Base-by-base conservation (phyloP, 2,329 filamentous ascomycete species). In the Calonectria honghensis region DNA sequence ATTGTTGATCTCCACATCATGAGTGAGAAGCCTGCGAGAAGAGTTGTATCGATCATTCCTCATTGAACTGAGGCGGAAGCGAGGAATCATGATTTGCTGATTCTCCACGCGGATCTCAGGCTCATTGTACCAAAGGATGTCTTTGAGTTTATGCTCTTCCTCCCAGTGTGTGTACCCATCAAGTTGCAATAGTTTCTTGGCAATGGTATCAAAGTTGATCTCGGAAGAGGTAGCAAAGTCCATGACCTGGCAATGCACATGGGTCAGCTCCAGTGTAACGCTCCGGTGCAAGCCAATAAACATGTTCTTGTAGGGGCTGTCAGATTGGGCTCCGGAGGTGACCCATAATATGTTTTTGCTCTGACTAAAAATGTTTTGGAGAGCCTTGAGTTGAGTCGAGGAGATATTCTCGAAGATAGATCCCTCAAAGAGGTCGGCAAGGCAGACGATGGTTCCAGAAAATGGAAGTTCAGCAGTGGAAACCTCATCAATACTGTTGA, bases 341-440 rank as follows among this genome's bases (percentile, higher is more conserved):
- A 57, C 52, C 52, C 52, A 57, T 57, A 57, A 14, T 3, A 57
- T 57, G 31, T 57, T 57, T 11, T 57, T 57, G 52, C 52, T 57
- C 29, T 57, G 52, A 10, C 31, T 35, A 14, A 57, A 57, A 9
- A 57, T 35, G 18, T 35, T 57, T 35, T 57, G 52, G 6, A 57
- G 29, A 35, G 29, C 52, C 31, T 57, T 20, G 3, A 57, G 29
- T 9, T 14, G 9, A 7, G 29, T n/a, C 1, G 29, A 57, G 9
- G 52, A n/a, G 29, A 57, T 35, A 18, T 57, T 57, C 52, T 57
- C 29, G 9, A 57, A 57, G 5, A 18, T 57, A 11, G 52, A 35
- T 57, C n/a, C 52, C 9, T 57, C 52, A 9, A 35, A 57, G 9
- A 57, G 52, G 9, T 57, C 52, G 14, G 52, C 52, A 10, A 57